Conservation (phyloP, 768 basidiomycete genomes). For the Boletus rex-veris region DNA sequence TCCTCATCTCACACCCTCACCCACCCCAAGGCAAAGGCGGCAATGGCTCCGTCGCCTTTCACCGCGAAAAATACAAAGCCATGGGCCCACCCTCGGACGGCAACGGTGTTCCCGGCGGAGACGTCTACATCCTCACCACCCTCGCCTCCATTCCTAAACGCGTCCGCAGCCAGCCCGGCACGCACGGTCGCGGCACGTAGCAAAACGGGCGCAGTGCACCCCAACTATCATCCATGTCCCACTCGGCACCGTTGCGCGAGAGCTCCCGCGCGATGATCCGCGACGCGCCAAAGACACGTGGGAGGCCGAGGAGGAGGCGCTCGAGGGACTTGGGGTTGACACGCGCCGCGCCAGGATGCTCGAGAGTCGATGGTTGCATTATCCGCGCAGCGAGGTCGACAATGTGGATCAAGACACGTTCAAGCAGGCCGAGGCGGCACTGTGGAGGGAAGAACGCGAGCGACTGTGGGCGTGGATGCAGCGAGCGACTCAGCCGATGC, state of each 20-base stretch:
- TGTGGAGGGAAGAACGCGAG: conserved; percentile 61
- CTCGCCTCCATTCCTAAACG: conserved; percentile 70
- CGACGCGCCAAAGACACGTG: conserved; percentile 64
- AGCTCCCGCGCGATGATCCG: conserved; percentile 65
- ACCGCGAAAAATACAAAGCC: conserved; percentile 81
- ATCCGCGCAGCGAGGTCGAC: conserved; percentile 59
- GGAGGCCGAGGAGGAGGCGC: conserved; percentile 65
- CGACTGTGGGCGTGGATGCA: conserved; percentile 45
- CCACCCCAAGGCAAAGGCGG: conserved; percentile 70
- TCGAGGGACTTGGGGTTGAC: conserved; percentile 44
- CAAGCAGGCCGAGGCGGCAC: conserved; percentile 61
- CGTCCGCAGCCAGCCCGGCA: conserved; percentile 63
- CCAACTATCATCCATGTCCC: conserved; percentile 82
- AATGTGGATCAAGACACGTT: conserved; percentile 65
- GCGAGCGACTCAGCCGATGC: conserved; percentile 43
- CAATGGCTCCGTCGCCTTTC: conserved; percentile 88
- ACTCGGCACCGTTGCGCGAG: conserved; percentile 82
- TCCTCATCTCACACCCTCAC: neutral
- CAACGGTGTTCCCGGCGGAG: conserved; percentile 84
- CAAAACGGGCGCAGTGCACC: conserved; percentile 74
- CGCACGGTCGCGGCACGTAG: conserved; percentile 80
- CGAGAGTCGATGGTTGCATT: conserved; percentile 74
- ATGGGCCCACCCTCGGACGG: conserved; percentile 91
- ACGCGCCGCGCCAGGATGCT: conserved; percentile 57
- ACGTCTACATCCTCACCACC: conserved; percentile 82